Conservation (phyloP, 1,139 yeast species). For the Taphrina confusa region DNA sequence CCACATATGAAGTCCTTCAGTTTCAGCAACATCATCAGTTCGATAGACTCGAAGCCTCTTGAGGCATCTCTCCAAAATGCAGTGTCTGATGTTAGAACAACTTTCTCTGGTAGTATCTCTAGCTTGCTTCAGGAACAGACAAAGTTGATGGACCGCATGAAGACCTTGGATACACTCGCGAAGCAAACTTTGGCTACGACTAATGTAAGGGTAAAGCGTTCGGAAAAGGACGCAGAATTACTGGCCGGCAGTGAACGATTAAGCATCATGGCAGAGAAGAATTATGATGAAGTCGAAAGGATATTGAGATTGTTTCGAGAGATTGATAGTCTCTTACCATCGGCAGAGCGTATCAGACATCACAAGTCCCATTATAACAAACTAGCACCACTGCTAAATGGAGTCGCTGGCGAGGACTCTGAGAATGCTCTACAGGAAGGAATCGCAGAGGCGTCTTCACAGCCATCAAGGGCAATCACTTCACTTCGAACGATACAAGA, state of each 20-base stretch:
- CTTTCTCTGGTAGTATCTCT: neutral
- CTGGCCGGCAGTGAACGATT: conserved; percentile 7
- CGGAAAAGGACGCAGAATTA: conserved; percentile 6
- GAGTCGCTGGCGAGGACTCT: too few relatives aligned
- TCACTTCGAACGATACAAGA: conserved; percentile 10
- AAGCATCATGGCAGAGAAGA: conserved; percentile 12
- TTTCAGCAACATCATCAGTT: neutral
- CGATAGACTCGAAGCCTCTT: neutral
- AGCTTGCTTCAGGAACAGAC: neutral
- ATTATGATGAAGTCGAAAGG: conserved; percentile 4
- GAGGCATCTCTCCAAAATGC: neutral
- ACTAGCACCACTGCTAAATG: neutral
- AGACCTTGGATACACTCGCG: neutral
- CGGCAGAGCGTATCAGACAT: neutral
- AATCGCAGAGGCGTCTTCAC: too few relatives aligned
- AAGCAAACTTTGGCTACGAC: neutral
- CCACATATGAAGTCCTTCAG: neutral
- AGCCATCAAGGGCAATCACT: neutral
- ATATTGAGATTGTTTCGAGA: conserved; percentile 16
- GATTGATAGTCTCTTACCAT: neutral
- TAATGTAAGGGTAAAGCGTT: neutral
- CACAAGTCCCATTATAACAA: conserved; percentile 2
- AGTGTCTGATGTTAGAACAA: neutral
- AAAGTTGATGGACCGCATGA: neutral
- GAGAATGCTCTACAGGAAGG: too few relatives aligned